phyloP scores from a whole-genome alignment of 768 basidiomycete species.

The Holtermanniella nyarrowii region DNA sequence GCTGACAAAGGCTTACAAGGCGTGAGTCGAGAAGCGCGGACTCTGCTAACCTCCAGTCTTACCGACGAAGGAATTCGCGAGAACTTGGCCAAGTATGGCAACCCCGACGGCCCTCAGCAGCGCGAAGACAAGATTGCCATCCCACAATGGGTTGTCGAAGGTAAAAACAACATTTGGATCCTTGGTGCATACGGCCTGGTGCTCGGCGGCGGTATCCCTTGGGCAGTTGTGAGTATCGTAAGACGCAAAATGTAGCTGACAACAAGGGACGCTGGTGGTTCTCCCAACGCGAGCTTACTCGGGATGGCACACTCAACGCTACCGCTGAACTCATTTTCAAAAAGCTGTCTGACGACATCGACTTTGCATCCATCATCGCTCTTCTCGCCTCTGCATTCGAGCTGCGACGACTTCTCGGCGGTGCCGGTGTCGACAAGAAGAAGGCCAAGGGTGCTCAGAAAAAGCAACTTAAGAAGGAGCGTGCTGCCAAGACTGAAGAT shows the following conservation, averaged over 20 bases:
- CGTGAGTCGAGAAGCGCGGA: conserved; percentile 47
- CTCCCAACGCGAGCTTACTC: conserved; percentile 73
- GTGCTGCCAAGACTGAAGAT: conserved; percentile 33
- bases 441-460: conserved; percentile 24
- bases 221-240: conserved; percentile 55
- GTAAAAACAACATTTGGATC: conserved; percentile 83
- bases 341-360: conserved; percentile 65
- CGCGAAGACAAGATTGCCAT: conserved; percentile 89
- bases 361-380: conserved; percentile 59
- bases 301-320: conserved; percentile 72
- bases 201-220: conserved; percentile 79
- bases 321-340: conserved; percentile 87
- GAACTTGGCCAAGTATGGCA: conserved; percentile 78
- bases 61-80: conserved; percentile 86
- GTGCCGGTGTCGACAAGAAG: conserved; percentile 40
- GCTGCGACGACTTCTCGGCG: conserved; percentile 29
- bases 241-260: background rate
- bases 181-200: conserved; percentile 74
- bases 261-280: conserved; percentile 90
- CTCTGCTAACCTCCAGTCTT: conserved; percentile 46
- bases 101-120: conserved; percentile 95
- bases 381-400: conserved; percentile 50
- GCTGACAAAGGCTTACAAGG: conserved; percentile 95
- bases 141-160: conserved; percentile 84
- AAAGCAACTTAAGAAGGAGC: conserved; percentile 34